Evolutionary conservation across 1,139 yeast genomes (phyloP), one percentile per base, ranked within the genome.

Genomic region (Geotrichum phurueaensis): DNA sequence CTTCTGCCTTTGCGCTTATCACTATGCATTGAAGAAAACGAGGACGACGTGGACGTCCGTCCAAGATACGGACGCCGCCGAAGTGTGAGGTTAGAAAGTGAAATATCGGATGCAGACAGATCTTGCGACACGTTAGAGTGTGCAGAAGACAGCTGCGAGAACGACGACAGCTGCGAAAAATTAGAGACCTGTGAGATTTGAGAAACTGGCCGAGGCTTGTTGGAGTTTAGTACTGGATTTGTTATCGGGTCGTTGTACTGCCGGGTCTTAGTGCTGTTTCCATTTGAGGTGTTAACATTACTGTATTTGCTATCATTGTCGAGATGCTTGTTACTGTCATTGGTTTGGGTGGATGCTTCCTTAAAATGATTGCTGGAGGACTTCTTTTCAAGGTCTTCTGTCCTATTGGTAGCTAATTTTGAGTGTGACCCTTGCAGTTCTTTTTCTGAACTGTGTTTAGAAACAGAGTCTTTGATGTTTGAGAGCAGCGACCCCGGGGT

Each of bases 161-260:
- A 61, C 23, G 63, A 56, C 0, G 73, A 71, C 74, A 75, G 77
- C 66, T 84, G 87, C 57, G 88, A 84, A 50, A 81, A 68, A 57
- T 80, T 82, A 62, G 85, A 81, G 27, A 79, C 67, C 65, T 82
- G 82, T 60, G 87, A 83, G 45, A 81, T 76, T 66, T 84, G 89
- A 0, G 92, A 86, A 5, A 33, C 39, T 33, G 39, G 39, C 4
- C 39, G 39, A 33, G 39, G 39, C 13, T 33, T 33, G 39, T 13
- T 33, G 9, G 39, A 33, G 13, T 33, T 33, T 13, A 33, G 13
- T 33, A 33, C 39, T 15, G 39, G 39, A 33, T 10, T 33, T 15
- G 9, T 5, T 15, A 33, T 10, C 39, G 13, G 39, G 39, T 33
- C 13, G n/a, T 33, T 33, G n/a, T 33, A 15, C 13, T 12, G 39